Base-by-base conservation (phyloP, 305 asterid species). In the Coffea humblotiana region DNA sequence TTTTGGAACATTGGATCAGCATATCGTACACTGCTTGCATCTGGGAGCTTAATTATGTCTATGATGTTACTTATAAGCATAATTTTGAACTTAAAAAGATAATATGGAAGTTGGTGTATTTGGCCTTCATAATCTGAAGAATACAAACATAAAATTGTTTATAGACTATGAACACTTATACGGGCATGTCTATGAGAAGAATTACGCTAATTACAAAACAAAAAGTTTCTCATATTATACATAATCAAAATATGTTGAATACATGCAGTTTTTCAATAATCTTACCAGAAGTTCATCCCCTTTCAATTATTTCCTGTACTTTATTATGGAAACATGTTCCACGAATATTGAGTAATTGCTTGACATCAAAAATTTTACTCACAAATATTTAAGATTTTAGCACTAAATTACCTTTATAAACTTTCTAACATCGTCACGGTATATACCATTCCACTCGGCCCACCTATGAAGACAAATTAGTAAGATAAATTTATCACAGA, bases 401-500 rank as follows among this genome's bases (percentile, higher is more conserved):
- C 74, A 54, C 81, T 69, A 64, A 82, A 83, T 82, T 78, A 95
- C 99, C 98, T 96, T 96, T 77, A 96, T 94, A 86, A 90, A 96
- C 83, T 90, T 94, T 81, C 99, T 89, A 67, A 96, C 74, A 77
- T 91, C 97, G 79, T 96, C 99, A 52, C 99, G 98, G 86, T 92
- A 96, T 79, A 82, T 91, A 80, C 99, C 98, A 51, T 96, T 96
- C 99, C 99, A 96, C 85, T 96, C 99, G 66, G 97, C 99, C 98
- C 99, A 96, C 89, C 99, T 96, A 90, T 79, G 87, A 65, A 84
- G 80, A 78, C 75, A 83, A 85, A 86, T 35, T 23, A 56, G 56
- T 82, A 77, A 76, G 73, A 70, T 48, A 54, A 32, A 40, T 47
- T 84, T 71, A 35, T 27, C 25, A 9, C 18, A 65, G 69, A 71